Evolutionary conservation across 768 basidiomycete species (phyloP).

Genomic region (Lactarius sanguifluus): DNA sequence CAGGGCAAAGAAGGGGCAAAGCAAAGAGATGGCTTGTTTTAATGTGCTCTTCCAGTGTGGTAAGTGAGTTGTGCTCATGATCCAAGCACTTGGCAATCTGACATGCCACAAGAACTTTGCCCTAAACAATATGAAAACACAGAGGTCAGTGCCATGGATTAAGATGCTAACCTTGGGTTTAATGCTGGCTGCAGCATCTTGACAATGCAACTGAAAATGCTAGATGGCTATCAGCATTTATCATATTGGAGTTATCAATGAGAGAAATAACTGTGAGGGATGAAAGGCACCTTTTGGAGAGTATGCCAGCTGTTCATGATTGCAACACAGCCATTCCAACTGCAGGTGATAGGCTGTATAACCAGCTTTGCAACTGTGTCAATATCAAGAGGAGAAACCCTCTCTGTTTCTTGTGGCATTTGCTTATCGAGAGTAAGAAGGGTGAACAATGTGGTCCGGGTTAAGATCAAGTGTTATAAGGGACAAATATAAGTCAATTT

Average conservation of each 20-base stretch:
- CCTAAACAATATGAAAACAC: background rate
- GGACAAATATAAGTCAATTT: constrained; percentile 15
- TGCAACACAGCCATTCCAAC: constrained; percentile 15
- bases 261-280: background rate
- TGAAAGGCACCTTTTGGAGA: constrained; percentile 18
- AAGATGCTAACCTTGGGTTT: constrained; percentile 1
- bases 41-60: constrained; percentile 7
- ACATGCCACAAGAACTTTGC: background rate
- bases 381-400: background rate
- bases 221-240: background rate
- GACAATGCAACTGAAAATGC: constrained; percentile 15
- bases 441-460: background rate
- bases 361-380: constrained; percentile 30
- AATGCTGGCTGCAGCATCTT: background rate
- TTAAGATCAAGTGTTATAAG: background rate
- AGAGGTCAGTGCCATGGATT: background rate
- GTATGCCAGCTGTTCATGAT: constrained; percentile 18
- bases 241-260: background rate
- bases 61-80: constrained; percentile 8
- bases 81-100: constrained; percentile 6
- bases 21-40: background rate
- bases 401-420: background rate
- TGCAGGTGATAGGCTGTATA: constrained; percentile 20
- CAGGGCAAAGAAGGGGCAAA: constrained; percentile 16
- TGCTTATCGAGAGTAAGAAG: background rate